Conservation (phyloP, 2,329 filamentous ascomycete genomes). For the Neofusicoccum parvum region DNA sequence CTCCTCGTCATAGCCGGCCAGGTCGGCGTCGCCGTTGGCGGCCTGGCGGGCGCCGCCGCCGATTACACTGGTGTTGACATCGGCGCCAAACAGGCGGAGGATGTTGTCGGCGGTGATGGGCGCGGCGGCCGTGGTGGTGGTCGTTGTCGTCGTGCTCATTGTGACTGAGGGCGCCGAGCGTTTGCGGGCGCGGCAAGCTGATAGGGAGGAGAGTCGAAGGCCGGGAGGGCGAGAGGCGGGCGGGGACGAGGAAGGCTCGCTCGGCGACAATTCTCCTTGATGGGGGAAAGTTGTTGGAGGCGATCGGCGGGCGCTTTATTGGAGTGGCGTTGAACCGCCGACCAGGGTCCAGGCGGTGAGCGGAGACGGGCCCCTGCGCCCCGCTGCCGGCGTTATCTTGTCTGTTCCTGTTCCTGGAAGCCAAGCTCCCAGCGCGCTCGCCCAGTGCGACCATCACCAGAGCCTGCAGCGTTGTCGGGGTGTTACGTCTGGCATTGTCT, state of each 20-base stretch:
- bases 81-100: slow-evolving; percentile 83
- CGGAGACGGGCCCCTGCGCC: too few relatives aligned
- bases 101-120: slow-evolving; percentile 85
- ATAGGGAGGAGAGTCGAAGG: not conserved
- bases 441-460: not conserved
- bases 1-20: slow-evolving; percentile 93
- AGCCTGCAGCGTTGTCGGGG: too few relatives aligned
- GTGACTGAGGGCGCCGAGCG: not conserved
- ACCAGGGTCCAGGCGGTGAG: slow-evolving; percentile 18
- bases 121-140: slow-evolving; percentile 43
- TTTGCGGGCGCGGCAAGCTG: not conserved
- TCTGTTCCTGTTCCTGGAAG: not conserved
- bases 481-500: too few relatives aligned
- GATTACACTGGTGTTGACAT: slow-evolving; percentile 67
- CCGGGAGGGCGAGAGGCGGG: not conserved
- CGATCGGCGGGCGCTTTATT: slow-evolving; percentile 17
- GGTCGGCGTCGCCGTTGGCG: slow-evolving; percentile 62
- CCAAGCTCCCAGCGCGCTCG: not conserved
- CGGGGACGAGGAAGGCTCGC: not conserved
- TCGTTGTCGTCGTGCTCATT: slow-evolving; percentile 26
- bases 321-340: slow-evolving; percentile 7
- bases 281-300: slow-evolving; percentile 7
- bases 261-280: not conserved
- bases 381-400: not conserved
- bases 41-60: slow-evolving; percentile 53